Percentiles rank a stretch among this genome's conserved stretches.
Conservation (phyloP, 1,139 yeast species). For the Candida pseudoviswanathii region DNA sequence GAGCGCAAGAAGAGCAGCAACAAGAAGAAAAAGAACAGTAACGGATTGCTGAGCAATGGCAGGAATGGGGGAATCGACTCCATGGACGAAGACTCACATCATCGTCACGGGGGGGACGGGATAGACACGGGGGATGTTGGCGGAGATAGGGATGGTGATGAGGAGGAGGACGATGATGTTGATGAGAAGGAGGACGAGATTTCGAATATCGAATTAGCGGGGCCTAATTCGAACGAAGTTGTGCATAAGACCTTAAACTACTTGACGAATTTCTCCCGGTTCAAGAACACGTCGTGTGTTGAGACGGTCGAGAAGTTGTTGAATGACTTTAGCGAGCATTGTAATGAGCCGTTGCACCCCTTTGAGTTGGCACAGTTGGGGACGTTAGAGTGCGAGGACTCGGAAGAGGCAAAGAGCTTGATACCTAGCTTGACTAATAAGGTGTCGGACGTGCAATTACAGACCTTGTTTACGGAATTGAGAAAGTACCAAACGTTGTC, state of each 20-base stretch:
- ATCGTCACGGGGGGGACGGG: not conserved
- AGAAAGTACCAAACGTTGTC: slow-evolving; percentile 60
- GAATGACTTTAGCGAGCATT: slow-evolving; percentile 65
- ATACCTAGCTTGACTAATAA: slow-evolving; percentile 84
- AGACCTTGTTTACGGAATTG: slow-evolving; percentile 82
- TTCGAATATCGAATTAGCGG: slow-evolving; percentile 69
- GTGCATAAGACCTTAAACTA: slow-evolving; percentile 91
- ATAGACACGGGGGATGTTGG: slow-evolving; percentile 4
- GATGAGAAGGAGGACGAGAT: slow-evolving; percentile 61
- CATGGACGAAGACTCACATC: slow-evolving; percentile 9
- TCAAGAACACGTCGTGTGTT: slow-evolving; percentile 89
- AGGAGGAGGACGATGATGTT: slow-evolving; percentile 42
- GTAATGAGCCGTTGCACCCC: slow-evolving; percentile 73
- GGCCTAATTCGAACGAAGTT: slow-evolving; percentile 64
- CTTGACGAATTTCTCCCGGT: slow-evolving; percentile 81
- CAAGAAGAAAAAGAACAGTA: slow-evolving; percentile 3
- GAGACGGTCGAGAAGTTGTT: slow-evolving; percentile 89
- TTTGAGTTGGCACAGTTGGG: slow-evolving; percentile 96
- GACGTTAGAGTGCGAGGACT: slow-evolving; percentile 91
- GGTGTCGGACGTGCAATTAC: slow-evolving; percentile 84
- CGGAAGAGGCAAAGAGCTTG: slow-evolving; percentile 94
- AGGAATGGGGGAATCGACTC: slow-evolving; percentile 16
- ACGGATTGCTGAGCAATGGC: no score
- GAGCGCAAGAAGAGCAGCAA: slow-evolving; percentile 54
- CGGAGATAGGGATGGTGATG: slow-evolving; percentile 26